phyloP scores from a whole-genome alignment of 495 filamentous ascomycete genomes.

The Neurospora sp. region DNA sequence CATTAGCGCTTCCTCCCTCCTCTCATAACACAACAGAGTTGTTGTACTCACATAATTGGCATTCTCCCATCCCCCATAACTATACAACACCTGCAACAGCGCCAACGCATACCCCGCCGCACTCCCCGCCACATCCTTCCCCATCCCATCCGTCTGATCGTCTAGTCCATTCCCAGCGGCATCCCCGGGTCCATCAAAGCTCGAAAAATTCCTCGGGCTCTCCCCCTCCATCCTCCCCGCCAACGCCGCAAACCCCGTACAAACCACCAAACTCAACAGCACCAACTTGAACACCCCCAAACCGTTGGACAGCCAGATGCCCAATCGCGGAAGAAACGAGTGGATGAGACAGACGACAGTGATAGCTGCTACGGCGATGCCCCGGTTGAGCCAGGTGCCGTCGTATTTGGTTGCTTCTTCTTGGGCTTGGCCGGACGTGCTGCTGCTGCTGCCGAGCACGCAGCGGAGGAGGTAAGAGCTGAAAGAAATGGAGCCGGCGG shows the following conservation, averaged over 20 bases:
- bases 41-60: conserved; percentile 38
- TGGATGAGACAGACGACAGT: conserved; percentile 52
- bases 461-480: conserved; percentile 19
- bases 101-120: conserved; percentile 43
- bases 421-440: background rate
- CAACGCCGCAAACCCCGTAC: conserved; percentile 43
- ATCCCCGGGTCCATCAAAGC: conserved; percentile 33
- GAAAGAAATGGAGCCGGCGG: conserved; percentile 23
- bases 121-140: background rate
- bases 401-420: conserved; percentile 1
- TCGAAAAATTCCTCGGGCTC: conserved; percentile 30
- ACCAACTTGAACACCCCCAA: conserved; percentile 56
- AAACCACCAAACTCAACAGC: conserved; percentile 49
- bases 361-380: conserved; percentile 29
- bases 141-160: background rate
- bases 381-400: conserved; percentile 21
- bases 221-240: conserved; percentile 9
- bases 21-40: background rate
- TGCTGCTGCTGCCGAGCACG: background rate
- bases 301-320: conserved; percentile 50
- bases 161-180: background rate
- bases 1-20: background rate
- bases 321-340: conserved; percentile 47
- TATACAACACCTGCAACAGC: conserved; percentile 52
- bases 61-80: conserved; percentile 52